Evolutionary conservation across 176 grass and related monocot genomes (phyloP).

Genomic region (Aegilops bicornis): DNA sequence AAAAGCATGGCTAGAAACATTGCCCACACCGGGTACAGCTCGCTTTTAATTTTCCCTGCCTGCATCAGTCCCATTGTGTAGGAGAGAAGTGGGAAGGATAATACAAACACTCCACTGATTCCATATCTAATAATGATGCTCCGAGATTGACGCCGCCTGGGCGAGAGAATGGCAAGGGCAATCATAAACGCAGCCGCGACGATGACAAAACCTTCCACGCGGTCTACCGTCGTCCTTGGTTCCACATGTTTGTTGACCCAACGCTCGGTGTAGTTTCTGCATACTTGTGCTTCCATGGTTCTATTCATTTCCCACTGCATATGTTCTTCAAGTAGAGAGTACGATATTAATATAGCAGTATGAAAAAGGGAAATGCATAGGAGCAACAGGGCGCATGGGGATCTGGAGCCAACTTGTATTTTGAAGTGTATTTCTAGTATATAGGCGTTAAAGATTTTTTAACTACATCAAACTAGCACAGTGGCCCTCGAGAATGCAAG

Average conservation of each 20-base stretch:
- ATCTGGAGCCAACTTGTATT: too few relatives aligned
- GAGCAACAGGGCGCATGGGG: too few relatives aligned
- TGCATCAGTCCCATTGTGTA: neutral
- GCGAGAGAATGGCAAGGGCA: too few relatives aligned
- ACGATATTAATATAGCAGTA: fast-evolving
- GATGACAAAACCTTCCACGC: neutral
- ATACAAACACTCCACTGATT: neutral
- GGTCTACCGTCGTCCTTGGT: neutral
- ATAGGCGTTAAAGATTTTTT: too few relatives aligned
- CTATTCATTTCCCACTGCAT: neutral
- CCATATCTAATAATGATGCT: neutral
- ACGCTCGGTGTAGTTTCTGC: neutral
- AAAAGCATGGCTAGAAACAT: neutral
- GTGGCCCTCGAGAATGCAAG: too few relatives aligned
- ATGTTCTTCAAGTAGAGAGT: neutral
- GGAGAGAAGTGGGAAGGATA: neutral
- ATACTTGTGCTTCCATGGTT: neutral
- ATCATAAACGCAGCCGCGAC: neutral
- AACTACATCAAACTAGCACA: too few relatives aligned
- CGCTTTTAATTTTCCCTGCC: neutral
- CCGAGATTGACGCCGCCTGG: neutral
- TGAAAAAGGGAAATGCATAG: too few relatives aligned
- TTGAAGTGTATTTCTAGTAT: too few relatives aligned
- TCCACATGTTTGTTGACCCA: neutral
- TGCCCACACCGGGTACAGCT: neutral